Evolutionary conservation across 2,329 filamentous ascomycete genomes (phyloP), one percentile per base, ranked within the genome.

Genomic region (Trichoderma sp.): DNA sequence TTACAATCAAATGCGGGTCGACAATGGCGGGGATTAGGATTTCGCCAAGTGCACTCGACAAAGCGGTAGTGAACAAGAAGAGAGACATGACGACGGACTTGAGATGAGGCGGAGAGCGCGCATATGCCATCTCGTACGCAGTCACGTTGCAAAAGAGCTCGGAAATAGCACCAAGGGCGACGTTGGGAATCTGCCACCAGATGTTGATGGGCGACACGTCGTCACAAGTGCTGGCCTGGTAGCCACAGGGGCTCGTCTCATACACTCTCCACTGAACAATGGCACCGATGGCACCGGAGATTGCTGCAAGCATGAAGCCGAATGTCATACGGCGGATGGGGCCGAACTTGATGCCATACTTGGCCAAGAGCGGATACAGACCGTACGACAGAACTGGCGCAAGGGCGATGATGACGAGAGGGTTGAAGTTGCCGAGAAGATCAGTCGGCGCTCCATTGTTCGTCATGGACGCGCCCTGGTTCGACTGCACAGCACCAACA

Each of bases 391-490:
- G 72, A 4, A 76, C n/a, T 2, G 75, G 75, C n/a, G 72, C 63
- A 14, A 75, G 16, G 27, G 41, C 72, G 33, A 76, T 75, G 21
- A 76, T 75, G 65, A 63, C 38, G 29, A 76, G 64, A 27, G 75
- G 75, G 50, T 76, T 76, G 45, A 76, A 75, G 72, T 76, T 76
- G 12, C 65, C 65, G 18, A 76, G 75, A 29, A 76, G 50, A 62
- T 76, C 75, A 12, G 56, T 76, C 4, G 75, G 75, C 5, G 72
- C 65, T n/a, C 75, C 75, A n/a, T 76, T 76, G 72, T 66, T 75
- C n/a, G 75, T 76, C 75, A 76, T 76, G 33, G 72, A 66, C 27
- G 75, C 75, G 12, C 72, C 75, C 9, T 76, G 75, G 33, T 76
- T 76, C n/a, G 75, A 76, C 41, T 38, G 38, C 6, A 71, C 75